Conservation (phyloP, 305 asterid species). For the Solanum hybrid region DNA sequence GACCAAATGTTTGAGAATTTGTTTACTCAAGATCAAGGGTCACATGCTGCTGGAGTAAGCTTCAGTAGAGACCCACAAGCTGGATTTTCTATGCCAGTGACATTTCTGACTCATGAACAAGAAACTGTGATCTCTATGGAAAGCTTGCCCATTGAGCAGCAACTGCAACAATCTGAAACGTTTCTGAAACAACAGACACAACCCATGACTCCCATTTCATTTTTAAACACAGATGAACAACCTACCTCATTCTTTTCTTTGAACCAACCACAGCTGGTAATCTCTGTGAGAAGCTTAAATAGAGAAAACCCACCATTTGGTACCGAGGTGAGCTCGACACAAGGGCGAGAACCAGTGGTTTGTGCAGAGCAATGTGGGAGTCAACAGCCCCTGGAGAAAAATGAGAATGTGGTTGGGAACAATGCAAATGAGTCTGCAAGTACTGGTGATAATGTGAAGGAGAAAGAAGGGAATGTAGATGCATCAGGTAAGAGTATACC, state of each 20-base stretch:
- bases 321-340: not conserved
- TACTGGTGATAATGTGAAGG: conserved; percentile 6
- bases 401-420: not conserved
- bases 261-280: conserved; percentile 13
- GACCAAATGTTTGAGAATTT: not conserved
- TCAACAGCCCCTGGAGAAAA: conserved; percentile 12
- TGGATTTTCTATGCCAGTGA: not conserved
- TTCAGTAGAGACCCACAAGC: not conserved
- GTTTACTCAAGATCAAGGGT: not conserved
- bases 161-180: not conserved
- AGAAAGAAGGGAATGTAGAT: conserved; percentile 18
- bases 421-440: not conserved
- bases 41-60: not conserved
- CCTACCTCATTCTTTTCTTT: conserved; percentile 10
- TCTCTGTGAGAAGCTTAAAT: not conserved
- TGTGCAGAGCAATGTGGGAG: not conserved
- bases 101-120: not conserved
- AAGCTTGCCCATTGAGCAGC: not conserved
- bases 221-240: not conserved
- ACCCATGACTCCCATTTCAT: not conserved
- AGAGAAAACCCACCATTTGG: not conserved
- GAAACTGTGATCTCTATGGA: not conserved
- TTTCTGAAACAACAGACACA: not conserved
- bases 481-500: conserved; percentile 3
- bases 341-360: not conserved